Evolutionary conservation across 768 basidiomycete species (phyloP).

Genomic region (Sarcomyxa edulis): DNA sequence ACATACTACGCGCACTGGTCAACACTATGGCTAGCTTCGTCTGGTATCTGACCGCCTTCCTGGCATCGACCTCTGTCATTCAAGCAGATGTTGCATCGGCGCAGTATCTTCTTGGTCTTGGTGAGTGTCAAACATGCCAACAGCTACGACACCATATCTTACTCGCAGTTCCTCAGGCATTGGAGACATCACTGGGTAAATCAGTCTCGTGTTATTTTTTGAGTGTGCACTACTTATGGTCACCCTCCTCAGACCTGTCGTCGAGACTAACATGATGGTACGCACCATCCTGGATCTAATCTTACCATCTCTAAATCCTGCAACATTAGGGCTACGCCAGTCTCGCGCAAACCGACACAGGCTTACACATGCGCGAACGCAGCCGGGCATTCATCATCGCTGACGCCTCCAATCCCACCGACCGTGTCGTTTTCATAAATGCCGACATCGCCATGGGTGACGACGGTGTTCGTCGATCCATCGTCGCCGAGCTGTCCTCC

Average conservation of each 20-base stretch:
- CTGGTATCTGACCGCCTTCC: constrained; percentile 40
- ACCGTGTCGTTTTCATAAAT: constrained; percentile 71
- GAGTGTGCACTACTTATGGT: too few relatives aligned
- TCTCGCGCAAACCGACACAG: constrained; percentile 61
- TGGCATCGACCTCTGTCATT: constrained; percentile 27
- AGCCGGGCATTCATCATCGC: constrained; percentile 75
- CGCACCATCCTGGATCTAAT: constrained; percentile 7
- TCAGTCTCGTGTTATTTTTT: constrained; percentile 5
- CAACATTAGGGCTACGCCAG: constrained; percentile 60
- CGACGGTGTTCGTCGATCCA: constrained; percentile 64
- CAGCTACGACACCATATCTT: constrained; percentile 1
- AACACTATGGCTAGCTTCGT: constrained; percentile 32
- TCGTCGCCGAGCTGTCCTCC: constrained; percentile 51
- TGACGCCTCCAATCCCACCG: constrained; percentile 46
- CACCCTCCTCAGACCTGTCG: constrained; percentile 47
- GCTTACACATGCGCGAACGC: constrained; percentile 75
- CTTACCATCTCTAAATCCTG: constrained; percentile 1
- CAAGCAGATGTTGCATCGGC: constrained; percentile 27
- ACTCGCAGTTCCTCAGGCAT: constrained; percentile 36
- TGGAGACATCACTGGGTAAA: constrained; percentile 71
- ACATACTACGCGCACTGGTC: constrained; percentile 27
- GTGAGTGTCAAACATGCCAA: constrained; percentile 26
- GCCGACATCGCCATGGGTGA: constrained; percentile 86
- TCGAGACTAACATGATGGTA: constrained; percentile 84
- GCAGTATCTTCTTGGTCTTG: constrained; percentile 55